Conservation (phyloP, 2,329 filamentous ascomycete genomes). For the Geoglossum cookeanum region DNA sequence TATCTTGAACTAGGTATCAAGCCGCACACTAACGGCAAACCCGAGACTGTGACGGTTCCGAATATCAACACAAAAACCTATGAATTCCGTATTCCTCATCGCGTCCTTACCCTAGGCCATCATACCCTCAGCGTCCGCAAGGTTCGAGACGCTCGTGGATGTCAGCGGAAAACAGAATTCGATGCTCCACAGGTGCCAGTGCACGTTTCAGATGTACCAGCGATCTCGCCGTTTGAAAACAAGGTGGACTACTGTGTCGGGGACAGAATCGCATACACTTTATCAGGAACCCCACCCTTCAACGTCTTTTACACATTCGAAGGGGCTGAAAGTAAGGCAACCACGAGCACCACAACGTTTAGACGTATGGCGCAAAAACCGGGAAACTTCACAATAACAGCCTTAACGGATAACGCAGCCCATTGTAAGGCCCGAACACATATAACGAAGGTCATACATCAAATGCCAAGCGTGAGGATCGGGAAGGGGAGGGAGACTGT, state of each 20-base stretch:
- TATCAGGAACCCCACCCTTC: conserved; percentile 82
- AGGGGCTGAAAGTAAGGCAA: conserved; percentile 57
- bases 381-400: conserved; percentile 73
- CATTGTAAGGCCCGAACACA: conserved; percentile 68
- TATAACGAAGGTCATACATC: conserved; percentile 69
- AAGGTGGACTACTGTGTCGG: conserved; percentile 85
- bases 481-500: conserved; percentile 63
- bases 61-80: conserved; percentile 59
- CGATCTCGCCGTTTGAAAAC: conserved; percentile 72
- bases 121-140: conserved; percentile 79
- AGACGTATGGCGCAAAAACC: conserved; percentile 82
- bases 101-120: conserved; percentile 69
- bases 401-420: conserved; percentile 70
- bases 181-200: conserved; percentile 67
- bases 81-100: conserved; percentile 66
- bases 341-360: conserved; percentile 64
- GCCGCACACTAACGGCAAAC: conserved; percentile 61
- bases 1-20: conserved; percentile 83
- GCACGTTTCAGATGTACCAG: conserved; percentile 80
- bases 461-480: conserved; percentile 78
- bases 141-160: conserved; percentile 72
- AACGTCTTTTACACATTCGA: conserved; percentile 85
- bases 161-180: conserved; percentile 56
- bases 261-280: conserved; percentile 78
- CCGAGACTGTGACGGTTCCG: conserved; percentile 65